Conservation (phyloP, 164 flowering plant genomes). For the Houttuynia cordata region DNA sequence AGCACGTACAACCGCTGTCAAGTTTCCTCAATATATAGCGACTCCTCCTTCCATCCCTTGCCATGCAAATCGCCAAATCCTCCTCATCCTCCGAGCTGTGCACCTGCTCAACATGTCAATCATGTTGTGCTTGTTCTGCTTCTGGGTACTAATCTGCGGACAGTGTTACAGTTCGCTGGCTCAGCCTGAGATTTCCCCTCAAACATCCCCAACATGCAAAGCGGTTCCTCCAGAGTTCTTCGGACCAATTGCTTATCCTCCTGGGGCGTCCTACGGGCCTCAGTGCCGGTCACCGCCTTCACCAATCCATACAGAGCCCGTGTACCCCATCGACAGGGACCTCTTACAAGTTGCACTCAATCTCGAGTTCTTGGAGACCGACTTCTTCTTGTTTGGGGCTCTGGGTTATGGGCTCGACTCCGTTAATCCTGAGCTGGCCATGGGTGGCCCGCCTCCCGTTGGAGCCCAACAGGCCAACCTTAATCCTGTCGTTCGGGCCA, state of each 20-base stretch:
- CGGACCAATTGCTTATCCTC: not conserved
- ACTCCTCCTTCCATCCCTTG: not conserved
- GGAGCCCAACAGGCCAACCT: constrained; percentile 44
- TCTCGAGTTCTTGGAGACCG: constrained; percentile 37
- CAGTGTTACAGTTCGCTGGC: not conserved
- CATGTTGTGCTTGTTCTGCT: not conserved
- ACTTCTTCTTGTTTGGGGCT: constrained; percentile 30
- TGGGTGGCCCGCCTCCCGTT: constrained; percentile 37
- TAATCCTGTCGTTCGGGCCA: constrained; percentile 11
- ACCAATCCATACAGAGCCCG: not conserved
- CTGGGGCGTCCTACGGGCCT: not conserved
- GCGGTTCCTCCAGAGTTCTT: not conserved
- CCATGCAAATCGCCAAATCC: not conserved
- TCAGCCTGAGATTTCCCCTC: not conserved
- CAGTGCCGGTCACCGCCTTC: not conserved
- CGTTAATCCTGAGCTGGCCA: constrained; percentile 19
- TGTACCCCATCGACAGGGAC: constrained; percentile 20
- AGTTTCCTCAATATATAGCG: not conserved
- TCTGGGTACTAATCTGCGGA: not conserved
- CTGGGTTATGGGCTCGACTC: constrained; percentile 37
- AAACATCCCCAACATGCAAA: not conserved
- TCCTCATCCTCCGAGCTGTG: not conserved
- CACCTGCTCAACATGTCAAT: not conserved
- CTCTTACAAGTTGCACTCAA: constrained; percentile 32
- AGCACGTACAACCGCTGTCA: not conserved